phyloP scores from a whole-genome alignment of 768 basidiomycete species.

The Tricholoma flavovirens region DNA sequence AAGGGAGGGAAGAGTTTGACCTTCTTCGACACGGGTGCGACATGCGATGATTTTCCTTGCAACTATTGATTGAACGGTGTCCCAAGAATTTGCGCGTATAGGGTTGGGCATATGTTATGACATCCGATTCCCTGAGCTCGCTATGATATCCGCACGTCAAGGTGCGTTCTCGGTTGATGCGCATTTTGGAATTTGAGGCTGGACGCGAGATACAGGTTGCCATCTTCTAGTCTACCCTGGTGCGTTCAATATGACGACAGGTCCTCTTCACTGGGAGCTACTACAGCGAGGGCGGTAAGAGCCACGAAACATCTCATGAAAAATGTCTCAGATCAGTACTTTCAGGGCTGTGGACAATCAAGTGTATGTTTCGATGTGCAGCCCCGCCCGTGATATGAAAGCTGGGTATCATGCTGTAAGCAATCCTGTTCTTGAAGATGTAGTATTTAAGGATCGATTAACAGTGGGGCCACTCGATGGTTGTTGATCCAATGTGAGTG shows the following conservation, averaged over 20 bases:
- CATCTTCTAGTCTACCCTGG: conserved; percentile 87
- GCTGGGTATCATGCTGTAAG: conserved; percentile 86
- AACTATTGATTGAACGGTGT: neutral
- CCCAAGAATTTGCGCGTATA: conserved; percentile 88
- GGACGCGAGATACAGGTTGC: conserved; percentile 47
- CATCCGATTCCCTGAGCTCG: conserved; percentile 89
- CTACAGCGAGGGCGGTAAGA: conserved; percentile 78
- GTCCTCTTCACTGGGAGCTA: conserved; percentile 94
- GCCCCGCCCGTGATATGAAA: conserved; percentile 79
- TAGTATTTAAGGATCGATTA: neutral
- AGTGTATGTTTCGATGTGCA: conserved; percentile 94
- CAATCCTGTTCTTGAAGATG: conserved; percentile 7
- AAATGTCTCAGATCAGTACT: neutral
- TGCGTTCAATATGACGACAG: conserved; percentile 95
- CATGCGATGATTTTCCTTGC: neutral
- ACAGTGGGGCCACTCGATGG: conserved; percentile 87
- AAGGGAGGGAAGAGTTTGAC: conserved; percentile 70
- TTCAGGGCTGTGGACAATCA: conserved; percentile 92
- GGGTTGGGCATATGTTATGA: conserved; percentile 98
- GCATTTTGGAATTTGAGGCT: neutral
- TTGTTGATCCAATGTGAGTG: conserved; percentile 84
- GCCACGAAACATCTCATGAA: neutral
- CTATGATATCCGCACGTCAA: conserved; percentile 83
- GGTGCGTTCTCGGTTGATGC: conserved; percentile 37
- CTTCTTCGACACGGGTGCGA: conserved; percentile 81